phyloP scores from a whole-genome alignment of 2,329 filamentous ascomycete species.

The Epichloe sylvatica region DNA sequence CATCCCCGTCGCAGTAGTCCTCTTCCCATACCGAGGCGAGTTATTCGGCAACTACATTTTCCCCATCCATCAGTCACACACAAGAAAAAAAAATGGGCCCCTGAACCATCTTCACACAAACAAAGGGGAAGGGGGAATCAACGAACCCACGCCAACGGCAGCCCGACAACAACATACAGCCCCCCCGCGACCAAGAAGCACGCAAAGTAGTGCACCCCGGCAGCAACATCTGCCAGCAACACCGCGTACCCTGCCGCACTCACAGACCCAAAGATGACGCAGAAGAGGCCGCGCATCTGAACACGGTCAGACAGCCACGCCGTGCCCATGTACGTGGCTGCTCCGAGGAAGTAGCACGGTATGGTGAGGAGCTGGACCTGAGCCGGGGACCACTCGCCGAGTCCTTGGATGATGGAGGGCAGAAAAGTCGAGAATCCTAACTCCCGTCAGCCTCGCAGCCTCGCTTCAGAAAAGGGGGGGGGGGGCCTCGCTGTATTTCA shows the following conservation, averaged over 20 bases:
- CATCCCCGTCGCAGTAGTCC: conserved; percentile 56
- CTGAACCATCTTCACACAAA: background rate
- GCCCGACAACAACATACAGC: conserved; percentile 46
- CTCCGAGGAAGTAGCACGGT: conserved; percentile 62
- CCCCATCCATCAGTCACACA: background rate
- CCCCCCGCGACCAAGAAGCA: conserved; percentile 65
- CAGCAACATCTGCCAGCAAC: conserved; percentile 44
- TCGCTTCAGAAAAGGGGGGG: too few relatives aligned
- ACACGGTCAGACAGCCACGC: conserved; percentile 54
- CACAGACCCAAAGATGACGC: conserved; percentile 45
- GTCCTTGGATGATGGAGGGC: conserved; percentile 60
- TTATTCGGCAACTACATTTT: conserved; percentile 42
- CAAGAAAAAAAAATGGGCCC: background rate
- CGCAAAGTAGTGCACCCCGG: conserved; percentile 57
- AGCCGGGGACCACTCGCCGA: conserved; percentile 48
- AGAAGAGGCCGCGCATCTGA: conserved; percentile 52
- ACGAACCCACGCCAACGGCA: conserved; percentile 40
- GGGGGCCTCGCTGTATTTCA: conserved; percentile 8
- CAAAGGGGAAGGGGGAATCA: background rate
- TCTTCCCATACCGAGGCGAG: conserved; percentile 60
- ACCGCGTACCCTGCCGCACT: conserved; percentile 57
- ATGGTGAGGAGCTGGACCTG: conserved; percentile 65
- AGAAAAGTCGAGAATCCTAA: conserved; percentile 61
- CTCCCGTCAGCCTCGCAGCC: background rate
- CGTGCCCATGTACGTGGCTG: conserved; percentile 50